phyloP scores from a whole-genome alignment of 768 basidiomycete genomes.

The Ramaria rubella region DNA sequence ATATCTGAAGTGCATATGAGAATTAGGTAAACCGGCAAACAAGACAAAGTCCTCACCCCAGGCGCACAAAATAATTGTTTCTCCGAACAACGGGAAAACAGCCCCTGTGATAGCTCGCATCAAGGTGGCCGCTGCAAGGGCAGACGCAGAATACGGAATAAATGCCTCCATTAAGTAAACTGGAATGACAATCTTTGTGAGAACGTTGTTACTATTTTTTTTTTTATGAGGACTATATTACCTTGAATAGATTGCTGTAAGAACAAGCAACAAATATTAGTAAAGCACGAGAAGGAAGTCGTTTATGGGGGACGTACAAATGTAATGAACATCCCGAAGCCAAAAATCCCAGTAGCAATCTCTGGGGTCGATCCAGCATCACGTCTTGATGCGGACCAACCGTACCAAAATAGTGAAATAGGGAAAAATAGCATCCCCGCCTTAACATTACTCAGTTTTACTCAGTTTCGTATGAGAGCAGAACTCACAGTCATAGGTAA shows the following conservation, averaged over 20 bases:
- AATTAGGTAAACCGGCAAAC: neutral
- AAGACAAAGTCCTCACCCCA: conserved; percentile 1
- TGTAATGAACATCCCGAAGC: neutral
- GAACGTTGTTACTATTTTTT: too few relatives aligned
- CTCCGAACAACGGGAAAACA: conserved; percentile 3
- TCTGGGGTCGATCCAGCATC: too few relatives aligned
- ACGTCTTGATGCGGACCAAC: too few relatives aligned
- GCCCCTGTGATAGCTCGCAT: conserved; percentile 4
- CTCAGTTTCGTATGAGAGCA: neutral
- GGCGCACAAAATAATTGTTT: neutral
- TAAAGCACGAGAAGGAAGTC: neutral
- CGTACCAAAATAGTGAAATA: too few relatives aligned
- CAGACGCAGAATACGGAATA: conserved; percentile 9
- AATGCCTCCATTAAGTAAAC: too few relatives aligned
- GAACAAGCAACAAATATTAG: too few relatives aligned
- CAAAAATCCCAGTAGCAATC: neutral
- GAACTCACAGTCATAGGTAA: too few relatives aligned
- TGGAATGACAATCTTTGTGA: too few relatives aligned
- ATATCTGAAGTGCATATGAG: neutral
- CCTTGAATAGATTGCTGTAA: neutral
- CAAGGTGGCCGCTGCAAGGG: conserved; percentile 1
- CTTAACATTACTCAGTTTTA: neutral
- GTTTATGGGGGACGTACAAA: neutral
- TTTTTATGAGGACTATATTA: neutral
- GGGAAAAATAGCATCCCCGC: conserved; percentile 6